These are phyloP conservation scores for Nepenthes mirabilis DNA, from an alignment of 148 eudicot species.

Conservation along the genomic window DNA sequence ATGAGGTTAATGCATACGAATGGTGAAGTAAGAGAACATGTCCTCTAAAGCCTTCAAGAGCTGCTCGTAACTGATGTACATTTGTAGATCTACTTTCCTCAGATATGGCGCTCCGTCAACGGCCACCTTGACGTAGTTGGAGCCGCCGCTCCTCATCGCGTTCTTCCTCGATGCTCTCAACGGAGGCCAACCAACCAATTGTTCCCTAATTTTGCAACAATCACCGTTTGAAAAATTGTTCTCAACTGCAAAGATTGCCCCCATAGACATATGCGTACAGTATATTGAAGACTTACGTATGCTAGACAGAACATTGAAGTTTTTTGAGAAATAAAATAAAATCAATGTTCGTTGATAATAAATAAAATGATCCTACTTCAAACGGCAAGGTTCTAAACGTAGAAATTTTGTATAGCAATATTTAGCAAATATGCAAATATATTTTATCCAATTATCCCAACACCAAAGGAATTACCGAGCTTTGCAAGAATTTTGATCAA, in stretches of 20 bases:
- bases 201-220: slow-evolving; percentile 16
- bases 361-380: too few relatives aligned
- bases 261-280: too few relatives aligned
- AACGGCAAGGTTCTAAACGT: too few relatives aligned
- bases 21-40: slow-evolving; percentile 58
- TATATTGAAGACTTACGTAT: too few relatives aligned
- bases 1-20: slow-evolving; percentile 24
- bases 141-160: slow-evolving; percentile 12
- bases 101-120: slow-evolving; percentile 92
- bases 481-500: too few relatives aligned
- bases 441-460: too few relatives aligned
- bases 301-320: too few relatives aligned
- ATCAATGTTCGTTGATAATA: too few relatives aligned
- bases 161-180: slow-evolving; percentile 38
- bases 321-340: too few relatives aligned
- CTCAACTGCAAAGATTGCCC: neutral
- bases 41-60: slow-evolving; percentile 53
- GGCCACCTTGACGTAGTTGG: slow-evolving; percentile 57
- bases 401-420: too few relatives aligned
- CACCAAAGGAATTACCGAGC: too few relatives aligned
- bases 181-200: slow-evolving; percentile 56
- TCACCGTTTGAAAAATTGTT: neutral
- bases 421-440: too few relatives aligned
- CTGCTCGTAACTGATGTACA: slow-evolving; percentile 42
- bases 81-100: slow-evolving; percentile 68